phyloP scores from a whole-genome alignment of 2,329 filamentous ascomycete species.

The Cladosporium halotolerans region DNA sequence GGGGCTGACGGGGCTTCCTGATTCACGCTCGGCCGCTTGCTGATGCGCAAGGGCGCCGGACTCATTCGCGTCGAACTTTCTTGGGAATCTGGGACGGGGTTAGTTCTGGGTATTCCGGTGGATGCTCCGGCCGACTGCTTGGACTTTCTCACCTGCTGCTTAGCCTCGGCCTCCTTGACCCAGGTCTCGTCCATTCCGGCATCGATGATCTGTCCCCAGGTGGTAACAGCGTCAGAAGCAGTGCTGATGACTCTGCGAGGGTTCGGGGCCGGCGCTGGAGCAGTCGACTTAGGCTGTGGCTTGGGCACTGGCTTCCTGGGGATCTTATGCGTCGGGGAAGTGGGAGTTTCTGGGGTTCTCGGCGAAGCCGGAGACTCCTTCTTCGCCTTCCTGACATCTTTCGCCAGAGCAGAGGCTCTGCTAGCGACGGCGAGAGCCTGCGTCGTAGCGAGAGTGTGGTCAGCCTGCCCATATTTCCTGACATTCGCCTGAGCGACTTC shows the following conservation, averaged over 20 bases:
- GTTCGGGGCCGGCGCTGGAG: not conserved
- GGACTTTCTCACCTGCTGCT: too few relatives aligned
- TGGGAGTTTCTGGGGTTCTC: not conserved
- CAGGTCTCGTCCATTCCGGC: not conserved
- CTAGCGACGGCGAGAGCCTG: not conserved
- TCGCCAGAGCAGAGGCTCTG: not conserved
- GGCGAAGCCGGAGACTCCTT: not conserved
- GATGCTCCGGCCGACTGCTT: too few relatives aligned
- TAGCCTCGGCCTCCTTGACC: not conserved
- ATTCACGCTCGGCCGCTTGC: too few relatives aligned
- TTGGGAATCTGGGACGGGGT: too few relatives aligned
- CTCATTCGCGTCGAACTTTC: too few relatives aligned
- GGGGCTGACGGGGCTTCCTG: too few relatives aligned
- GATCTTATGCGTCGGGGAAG: not conserved
- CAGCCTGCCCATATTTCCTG: not conserved
- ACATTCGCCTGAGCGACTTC: not conserved
- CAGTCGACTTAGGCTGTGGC: not conserved
- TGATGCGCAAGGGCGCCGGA: too few relatives aligned
- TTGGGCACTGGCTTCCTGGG: not conserved
- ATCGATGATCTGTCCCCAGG: not conserved
- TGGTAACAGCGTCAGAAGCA: not conserved
- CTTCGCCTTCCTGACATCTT: not conserved
- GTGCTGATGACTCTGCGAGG: not conserved
- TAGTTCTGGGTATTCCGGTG: too few relatives aligned
- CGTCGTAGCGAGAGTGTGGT: not conserved